Evolutionary conservation across 2,329 filamentous ascomycete genomes (phyloP), one percentile per base, ranked within the genome.

Genomic region (Geoglossum cookeanum): DNA sequence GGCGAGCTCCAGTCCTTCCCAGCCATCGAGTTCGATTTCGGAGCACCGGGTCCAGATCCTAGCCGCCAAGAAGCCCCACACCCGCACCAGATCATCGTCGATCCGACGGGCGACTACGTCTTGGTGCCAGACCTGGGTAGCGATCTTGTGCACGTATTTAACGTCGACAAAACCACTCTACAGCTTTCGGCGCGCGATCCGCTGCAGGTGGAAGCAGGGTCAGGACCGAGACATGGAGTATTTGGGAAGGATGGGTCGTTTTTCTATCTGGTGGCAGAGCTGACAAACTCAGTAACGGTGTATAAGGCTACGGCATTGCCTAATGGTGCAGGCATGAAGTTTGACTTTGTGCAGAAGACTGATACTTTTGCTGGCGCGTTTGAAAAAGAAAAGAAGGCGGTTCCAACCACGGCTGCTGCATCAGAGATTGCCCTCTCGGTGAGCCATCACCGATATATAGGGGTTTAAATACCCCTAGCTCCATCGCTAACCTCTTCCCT

Each of bases 91-190:
- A 75, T 78, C n/a, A 66, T 84, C 55, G 65, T 83, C 37, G 83
- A 87, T 65, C 83, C 83, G 5, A 83, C 78, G 1, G 77, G 76
- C 4, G 64, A 72, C n/a, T 87, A 77, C 66, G 63, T 85, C 32
- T 64, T 85, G 7, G 75, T 80, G 7, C 81, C 83, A 1, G 84
- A 87, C 62, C 73, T 89, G 4, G 80, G 83, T 45, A 74, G 77
- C 0, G 84, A 87, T 62, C 63, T 79, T 5, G 67, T 86, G 53
- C 79, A 78, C 60, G 68, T 79, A 71, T 86, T 78, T 65, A 64
- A 69, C 57, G 72, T 83, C 63, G 68, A 78, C 61, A 62, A 63
- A 1, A 60, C 64, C 0, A 70, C 65, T 1, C 72, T 73, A 51
- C 64, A 69, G 5, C 71, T 74, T 35, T 69, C 78, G 6, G 64